These are phyloP conservation scores for Beta corolliflora DNA, from an alignment of 179 eudicot genomes.

Conservation along the genomic window DNA sequence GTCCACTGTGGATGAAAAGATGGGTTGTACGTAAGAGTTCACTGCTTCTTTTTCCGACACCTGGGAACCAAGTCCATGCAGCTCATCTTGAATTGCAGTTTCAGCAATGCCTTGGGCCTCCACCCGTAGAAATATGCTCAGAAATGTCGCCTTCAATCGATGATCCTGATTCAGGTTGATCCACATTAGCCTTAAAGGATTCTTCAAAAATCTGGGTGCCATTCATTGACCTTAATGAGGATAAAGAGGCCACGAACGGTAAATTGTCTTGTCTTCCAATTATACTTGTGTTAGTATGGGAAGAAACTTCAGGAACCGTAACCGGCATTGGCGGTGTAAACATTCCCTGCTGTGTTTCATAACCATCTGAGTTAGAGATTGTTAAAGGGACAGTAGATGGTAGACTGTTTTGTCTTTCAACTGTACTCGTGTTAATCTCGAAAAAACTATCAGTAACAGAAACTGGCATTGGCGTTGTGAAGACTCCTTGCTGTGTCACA, in stretches of 20 bases:
- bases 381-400: conserved; percentile 14
- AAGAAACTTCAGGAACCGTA: conserved; percentile 21
- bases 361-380: conserved; percentile 15
- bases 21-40: conserved; percentile 26
- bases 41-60: conserved; percentile 26
- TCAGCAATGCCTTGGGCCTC: conserved; percentile 27
- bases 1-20: conserved; percentile 28
- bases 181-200: conserved; percentile 14
- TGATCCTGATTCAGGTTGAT: conserved; percentile 24
- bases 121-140: conserved; percentile 24
- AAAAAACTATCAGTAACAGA: too few species aligned
- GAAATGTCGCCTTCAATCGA: conserved; percentile 24
- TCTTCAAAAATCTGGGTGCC: conserved; percentile 25
- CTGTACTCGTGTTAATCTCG: too few species aligned
- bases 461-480: conserved; percentile 19
- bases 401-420: conserved; percentile 8
- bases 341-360: conserved; percentile 31
- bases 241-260: conserved; percentile 14
- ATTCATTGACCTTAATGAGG: conserved; percentile 24
- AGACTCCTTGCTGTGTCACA: conserved; percentile 30
- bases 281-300: conserved; percentile 17
- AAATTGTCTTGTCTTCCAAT: conserved; percentile 24
- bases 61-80: conserved; percentile 26
- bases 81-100: conserved; percentile 28
- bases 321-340: conserved; percentile 20